These are phyloP conservation scores for Yamadazyma siamensis DNA, from an alignment of 1,139 yeast genomes.

Conservation along the genomic window DNA sequence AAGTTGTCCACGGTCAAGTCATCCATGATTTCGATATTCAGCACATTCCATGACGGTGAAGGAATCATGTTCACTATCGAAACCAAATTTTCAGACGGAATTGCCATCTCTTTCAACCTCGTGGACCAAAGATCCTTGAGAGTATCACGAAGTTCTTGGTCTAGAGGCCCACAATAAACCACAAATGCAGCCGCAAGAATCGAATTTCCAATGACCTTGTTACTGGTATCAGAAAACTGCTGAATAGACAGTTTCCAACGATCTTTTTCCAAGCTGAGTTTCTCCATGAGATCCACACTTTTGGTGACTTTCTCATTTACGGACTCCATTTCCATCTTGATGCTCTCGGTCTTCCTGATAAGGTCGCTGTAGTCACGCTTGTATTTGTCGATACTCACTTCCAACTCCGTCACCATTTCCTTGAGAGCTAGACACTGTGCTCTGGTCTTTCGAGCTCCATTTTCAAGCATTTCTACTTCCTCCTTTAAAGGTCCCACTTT, in stretches of 20 bases:
- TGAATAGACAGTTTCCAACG: constrained; percentile 68
- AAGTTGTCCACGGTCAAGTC: constrained; percentile 64
- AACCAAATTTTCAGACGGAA: constrained; percentile 39
- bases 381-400: constrained; percentile 62
- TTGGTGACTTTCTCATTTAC: constrained; percentile 64
- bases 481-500: constrained; percentile 70
- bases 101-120: constrained; percentile 31
- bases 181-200: constrained; percentile 60
- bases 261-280: constrained; percentile 62
- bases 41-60: constrained; percentile 1
- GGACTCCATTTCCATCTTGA: constrained; percentile 63
- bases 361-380: constrained; percentile 67
- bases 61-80: constrained; percentile 11
- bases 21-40: constrained; percentile 46
- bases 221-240: constrained; percentile 46
- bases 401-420: constrained; percentile 77
- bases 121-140: constrained; percentile 41
- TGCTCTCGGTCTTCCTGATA: constrained; percentile 74
- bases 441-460: constrained; percentile 56
- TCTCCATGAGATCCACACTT: constrained; percentile 61
- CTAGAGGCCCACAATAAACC: constrained; percentile 60
- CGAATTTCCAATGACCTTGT: constrained; percentile 60
- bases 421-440: constrained; percentile 73
- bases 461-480: constrained; percentile 62
- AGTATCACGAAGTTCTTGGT: constrained; percentile 47